Percentiles rank a stretch among this genome's conserved stretches.
Conservation (phyloP, 768 basidiomycete genomes). For the Sistotremastrum niveocremeum region DNA sequence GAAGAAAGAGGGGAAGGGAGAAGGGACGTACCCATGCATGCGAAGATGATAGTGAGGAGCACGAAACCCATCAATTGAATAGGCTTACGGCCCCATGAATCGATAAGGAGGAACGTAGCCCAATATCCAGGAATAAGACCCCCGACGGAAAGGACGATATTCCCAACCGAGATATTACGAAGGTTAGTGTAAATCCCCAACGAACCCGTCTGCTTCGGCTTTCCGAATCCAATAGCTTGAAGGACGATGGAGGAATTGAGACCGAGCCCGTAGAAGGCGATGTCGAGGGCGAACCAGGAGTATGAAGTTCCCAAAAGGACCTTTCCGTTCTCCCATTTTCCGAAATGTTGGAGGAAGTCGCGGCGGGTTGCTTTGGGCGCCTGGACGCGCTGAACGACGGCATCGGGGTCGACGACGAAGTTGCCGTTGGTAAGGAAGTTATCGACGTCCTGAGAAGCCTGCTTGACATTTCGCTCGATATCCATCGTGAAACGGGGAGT, state of each 20-base stretch:
- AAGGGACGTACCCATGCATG: constrained; percentile 45
- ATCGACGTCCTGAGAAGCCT: constrained; percentile 62
- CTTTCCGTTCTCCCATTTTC: constrained; percentile 67
- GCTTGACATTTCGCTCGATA: constrained; percentile 70
- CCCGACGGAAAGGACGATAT: constrained; percentile 60
- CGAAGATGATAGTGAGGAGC: constrained; percentile 49
- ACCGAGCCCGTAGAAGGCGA: constrained; percentile 83
- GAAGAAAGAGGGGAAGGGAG: neutral
- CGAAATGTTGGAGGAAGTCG: constrained; percentile 60
- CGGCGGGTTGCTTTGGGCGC: constrained; percentile 53
- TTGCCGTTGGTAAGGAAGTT: constrained; percentile 42
- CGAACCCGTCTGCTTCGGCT: constrained; percentile 20
- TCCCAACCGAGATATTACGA: constrained; percentile 56
- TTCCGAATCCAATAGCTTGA: constrained; percentile 60
- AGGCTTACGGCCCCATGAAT: constrained; percentile 69
- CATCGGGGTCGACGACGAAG: constrained; percentile 38
- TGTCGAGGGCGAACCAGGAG: constrained; percentile 84
- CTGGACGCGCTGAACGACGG: constrained; percentile 42
- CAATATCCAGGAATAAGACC: constrained; percentile 80
- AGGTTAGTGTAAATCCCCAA: constrained; percentile 41
- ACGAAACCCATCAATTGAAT: constrained; percentile 72
- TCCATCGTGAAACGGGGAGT: constrained; percentile 91
- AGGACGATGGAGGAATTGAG: constrained; percentile 74
- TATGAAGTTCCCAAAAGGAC: constrained; percentile 65
- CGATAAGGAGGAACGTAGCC: constrained; percentile 48